Base-by-base conservation (phyloP, 176 grass and related monocot genomes). In the Oryza glumipatula region DNA sequence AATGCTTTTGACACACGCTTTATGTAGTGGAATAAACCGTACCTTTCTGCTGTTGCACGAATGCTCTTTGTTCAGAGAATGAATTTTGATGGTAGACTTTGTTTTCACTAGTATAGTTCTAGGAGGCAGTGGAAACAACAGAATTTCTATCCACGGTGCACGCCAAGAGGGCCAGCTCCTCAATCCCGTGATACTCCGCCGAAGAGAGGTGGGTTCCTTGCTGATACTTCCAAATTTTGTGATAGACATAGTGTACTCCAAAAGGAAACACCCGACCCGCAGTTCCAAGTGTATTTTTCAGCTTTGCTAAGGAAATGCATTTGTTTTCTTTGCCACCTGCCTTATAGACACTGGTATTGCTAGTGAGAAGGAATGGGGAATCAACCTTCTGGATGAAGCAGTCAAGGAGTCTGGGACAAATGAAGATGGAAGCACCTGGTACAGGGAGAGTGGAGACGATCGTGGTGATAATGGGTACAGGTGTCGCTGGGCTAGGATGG, bases 281-380 rank as follows among this genome's bases (percentile, higher is more conserved):
- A 60, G 3, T 68, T 47, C 81, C 69, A 45, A 52, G 39, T 80
- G 13, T 77, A 80, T 68, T 32, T 73, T 22, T 83, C 30, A 65
- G 65, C 5, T 79, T 69, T 83, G 75, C 87, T 87, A 80, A 94
- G 79, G 35, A 84, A 88, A 79, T 88, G 70, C 23, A 81, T 84
- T 70, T 88, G 83, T 85, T 88, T 88, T 90, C 67, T 91, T 90
- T 98, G 76, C 68, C 86, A 82, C 84, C 87, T 97, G 73, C 43
- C 80, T 79, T 94, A 81, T 90, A 99, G 96, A 99, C 82, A 99
- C 93, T 89, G 96, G 96, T 79, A 99, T 99, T 90, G 96, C 93
- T 88, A 99, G 96, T 92, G 96, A 96, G 91, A 96, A 95, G 86
- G 96, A 99, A 9, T 99, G 96, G 96, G 96, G 96, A 52, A 99